Evolutionary conservation across 805 yeast genomes (phyloP), one percentile per base, ranked within the genome.

Genomic region (Zygosaccharomyces lentus): DNA sequence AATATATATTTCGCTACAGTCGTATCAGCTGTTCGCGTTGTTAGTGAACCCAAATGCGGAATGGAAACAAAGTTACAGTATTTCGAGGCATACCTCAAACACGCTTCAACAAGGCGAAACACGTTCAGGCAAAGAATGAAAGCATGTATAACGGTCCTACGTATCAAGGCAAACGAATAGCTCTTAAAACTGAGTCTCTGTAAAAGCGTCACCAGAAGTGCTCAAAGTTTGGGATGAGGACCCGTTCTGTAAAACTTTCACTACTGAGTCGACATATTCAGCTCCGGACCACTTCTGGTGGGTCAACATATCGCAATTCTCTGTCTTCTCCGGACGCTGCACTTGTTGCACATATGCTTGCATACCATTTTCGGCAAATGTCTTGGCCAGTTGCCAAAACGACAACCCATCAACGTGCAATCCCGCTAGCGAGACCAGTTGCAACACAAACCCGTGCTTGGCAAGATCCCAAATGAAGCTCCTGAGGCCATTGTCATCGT

Each of bases 211-310:
- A 3, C 78, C 78, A 8, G 65, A 58, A 3, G 74, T 67, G 24
- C 71, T 67, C 27, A 54, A 43, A 6, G 77, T 72, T 30, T 68
- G 68, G 1, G 73, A 65, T 12, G 74, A 66, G 4, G 77, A 73
- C 10, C 74, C 71, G 38, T 60, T 62, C 43, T 71, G 72, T 2
- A 75, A 70, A 17, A 70, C 59, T 35, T 65, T 66, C 48, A 73
- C 59, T 15, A 76, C 59, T 9, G 70, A 64, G 52, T 78, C 82
- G 25, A 70, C 59, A 53, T 76, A 76, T 54, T 74, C 73, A n/a
- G 80, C 80, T 6, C 84, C 84, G 3, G 80, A 75, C 84, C 84
- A 78, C 51, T 71, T 74, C 57, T 78, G 84, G 53, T 78, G 84
- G 7, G 80, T 79, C 52, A 78, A 62, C 2, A 78, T 72, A 53